phyloP scores from a whole-genome alignment of 257 asterid genomes.

The Rubia yunnanensis region DNA sequence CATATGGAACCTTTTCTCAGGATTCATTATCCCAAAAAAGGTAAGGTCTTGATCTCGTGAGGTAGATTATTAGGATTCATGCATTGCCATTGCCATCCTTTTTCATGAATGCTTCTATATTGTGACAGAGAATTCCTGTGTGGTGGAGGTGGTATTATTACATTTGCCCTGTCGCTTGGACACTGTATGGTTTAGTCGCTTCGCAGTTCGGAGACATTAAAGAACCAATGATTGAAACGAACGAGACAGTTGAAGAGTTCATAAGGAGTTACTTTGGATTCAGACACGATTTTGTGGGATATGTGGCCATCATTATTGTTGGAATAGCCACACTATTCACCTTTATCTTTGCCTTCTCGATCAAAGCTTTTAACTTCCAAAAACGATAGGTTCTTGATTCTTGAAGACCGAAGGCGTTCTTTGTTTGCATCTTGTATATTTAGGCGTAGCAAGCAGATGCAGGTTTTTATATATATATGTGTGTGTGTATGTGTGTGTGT shows the following conservation, averaged over 20 bases:
- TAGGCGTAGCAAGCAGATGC: not conserved
- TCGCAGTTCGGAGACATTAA: slow-evolving; percentile 35
- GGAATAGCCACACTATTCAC: slow-evolving; percentile 27
- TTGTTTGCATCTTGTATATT: not conserved
- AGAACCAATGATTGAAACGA: slow-evolving; percentile 16
- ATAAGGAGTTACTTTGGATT: slow-evolving; percentile 27
- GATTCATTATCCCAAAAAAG: slow-evolving; percentile 58
- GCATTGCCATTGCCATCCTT: not conserved
- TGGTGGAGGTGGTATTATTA: slow-evolving; percentile 49
- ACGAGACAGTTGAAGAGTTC: slow-evolving; percentile 26
- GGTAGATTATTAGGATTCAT: not conserved
- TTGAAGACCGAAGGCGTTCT: not conserved
- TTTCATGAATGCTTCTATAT: slow-evolving; percentile 2
- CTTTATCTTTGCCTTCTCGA: slow-evolving; percentile 31
- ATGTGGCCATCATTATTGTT: slow-evolving; percentile 20
- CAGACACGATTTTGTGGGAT: slow-evolving; percentile 25
- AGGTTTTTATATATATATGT: too few relatives aligned
- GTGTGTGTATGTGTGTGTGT: too few relatives aligned
- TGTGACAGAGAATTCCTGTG: slow-evolving; percentile 31
- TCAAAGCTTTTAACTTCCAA: slow-evolving; percentile 34
- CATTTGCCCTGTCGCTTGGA: slow-evolving; percentile 32
- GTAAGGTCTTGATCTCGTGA: slow-evolving; percentile 28
- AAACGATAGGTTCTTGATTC: slow-evolving; percentile 17
- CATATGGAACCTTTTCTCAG: slow-evolving; percentile 66
- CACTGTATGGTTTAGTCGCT: slow-evolving; percentile 29